Percentiles rank a stretch among this genome's conserved stretches.
These are phyloP conservation scores for Plasmopara viticola DNA, from an alignment of 352 stramenopile species.

Conservation along the genomic window DNA sequence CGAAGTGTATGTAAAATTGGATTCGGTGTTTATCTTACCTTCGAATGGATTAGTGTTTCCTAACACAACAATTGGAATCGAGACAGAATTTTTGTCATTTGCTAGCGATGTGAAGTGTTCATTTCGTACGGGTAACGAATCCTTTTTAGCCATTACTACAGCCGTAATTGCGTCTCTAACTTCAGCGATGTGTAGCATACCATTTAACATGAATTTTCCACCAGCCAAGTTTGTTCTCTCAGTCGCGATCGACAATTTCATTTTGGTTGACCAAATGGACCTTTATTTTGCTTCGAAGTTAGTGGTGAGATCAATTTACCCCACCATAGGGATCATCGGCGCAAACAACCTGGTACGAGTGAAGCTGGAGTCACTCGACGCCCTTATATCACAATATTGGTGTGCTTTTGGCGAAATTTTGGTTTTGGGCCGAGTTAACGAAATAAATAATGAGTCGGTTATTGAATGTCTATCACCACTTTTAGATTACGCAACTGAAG, in stretches of 20 bases:
- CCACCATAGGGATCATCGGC: conserved; percentile 19
- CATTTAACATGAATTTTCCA: conserved; percentile 2
- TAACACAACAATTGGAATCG: conserved; percentile 21
- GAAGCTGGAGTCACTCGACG: conserved; percentile 4
- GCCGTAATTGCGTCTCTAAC: conserved; percentile 5
- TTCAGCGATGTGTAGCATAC: conserved; percentile 17
- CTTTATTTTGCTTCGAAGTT: conserved; percentile 8
- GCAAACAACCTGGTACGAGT: conserved; percentile 18
- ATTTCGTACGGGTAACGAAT: conserved; percentile 11
- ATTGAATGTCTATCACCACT: conserved; percentile 27
- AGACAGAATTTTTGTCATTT: conserved; percentile 14
- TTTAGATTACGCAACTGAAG: not conserved
- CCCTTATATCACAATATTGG: conserved; percentile 6
- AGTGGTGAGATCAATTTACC: conserved; percentile 20
- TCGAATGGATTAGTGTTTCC: conserved; percentile 27
- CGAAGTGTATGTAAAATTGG: conserved; percentile 19
- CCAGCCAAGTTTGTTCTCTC: conserved; percentile 13
- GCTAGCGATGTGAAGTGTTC: conserved; percentile 19
- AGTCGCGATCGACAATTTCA: conserved; percentile 20
- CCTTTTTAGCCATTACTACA: not conserved
- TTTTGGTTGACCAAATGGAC: conserved; percentile 18
- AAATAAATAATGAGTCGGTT: conserved; percentile 6
- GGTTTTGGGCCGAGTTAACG: not conserved
- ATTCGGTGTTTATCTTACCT: conserved; percentile 16
- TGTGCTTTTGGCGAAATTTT: conserved; percentile 27